A percentile compares a stretch with the other conserved stretches of the same genome.
These are phyloP conservation scores for Hirschioporus abietinus DNA, from an alignment of 768 basidiomycete genomes.

Conservation along the genomic window DNA sequence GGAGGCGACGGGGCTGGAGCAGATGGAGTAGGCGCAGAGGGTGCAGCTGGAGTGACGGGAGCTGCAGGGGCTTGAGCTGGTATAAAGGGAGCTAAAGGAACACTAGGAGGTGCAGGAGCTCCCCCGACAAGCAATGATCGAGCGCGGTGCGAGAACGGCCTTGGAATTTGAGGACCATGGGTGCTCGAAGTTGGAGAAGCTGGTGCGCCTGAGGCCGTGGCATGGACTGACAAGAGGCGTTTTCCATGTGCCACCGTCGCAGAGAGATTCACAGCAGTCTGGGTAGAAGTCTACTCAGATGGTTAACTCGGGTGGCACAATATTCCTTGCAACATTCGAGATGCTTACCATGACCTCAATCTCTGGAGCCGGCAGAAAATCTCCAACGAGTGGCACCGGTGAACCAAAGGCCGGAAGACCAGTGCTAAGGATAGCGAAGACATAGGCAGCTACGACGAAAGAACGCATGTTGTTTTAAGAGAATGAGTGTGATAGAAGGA, in stretches of 20 bases:
- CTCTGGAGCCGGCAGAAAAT: background rate
- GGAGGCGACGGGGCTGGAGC: too few relatives aligned
- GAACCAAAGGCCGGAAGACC: background rate
- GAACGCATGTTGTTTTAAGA: background rate
- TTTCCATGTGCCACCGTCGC: background rate
- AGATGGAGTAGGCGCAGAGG: background rate
- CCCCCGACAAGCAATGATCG: background rate
- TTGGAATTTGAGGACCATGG: background rate
- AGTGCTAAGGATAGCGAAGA: background rate
- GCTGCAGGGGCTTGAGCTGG: background rate
- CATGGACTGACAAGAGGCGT: too few relatives aligned
- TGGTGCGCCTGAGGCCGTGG: too few relatives aligned
- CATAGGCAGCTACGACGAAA: background rate
- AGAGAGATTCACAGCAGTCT: background rate
- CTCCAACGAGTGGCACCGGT: background rate
- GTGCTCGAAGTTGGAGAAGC: background rate
- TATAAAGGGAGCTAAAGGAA: background rate
- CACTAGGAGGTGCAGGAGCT: background rate
- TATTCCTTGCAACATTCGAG: background rate
- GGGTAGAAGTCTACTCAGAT: background rate
- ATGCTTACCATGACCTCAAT: background rate
- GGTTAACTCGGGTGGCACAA: background rate
- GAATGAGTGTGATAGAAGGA: background rate
- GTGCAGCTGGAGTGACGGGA: background rate
- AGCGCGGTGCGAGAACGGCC: background rate